Conservation (phyloP, 352 stramenopile genomes). For the Thraustochytrium striatum region DNA sequence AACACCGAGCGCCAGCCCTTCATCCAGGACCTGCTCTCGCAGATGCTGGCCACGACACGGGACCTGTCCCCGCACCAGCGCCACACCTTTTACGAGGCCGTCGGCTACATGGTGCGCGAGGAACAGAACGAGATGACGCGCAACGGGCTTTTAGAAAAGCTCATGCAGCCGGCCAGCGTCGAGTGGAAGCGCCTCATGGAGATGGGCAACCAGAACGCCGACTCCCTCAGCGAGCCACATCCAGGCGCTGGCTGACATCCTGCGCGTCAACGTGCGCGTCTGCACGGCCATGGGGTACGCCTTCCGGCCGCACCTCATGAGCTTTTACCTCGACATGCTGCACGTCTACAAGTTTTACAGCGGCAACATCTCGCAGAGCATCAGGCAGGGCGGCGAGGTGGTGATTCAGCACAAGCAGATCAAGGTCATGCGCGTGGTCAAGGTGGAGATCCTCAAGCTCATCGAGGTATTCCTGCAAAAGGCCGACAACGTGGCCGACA, state of each 20-base stretch:
- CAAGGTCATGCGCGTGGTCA: conserved; percentile 81
- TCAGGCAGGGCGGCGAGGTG: conserved; percentile 83
- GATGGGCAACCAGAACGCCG: conserved; percentile 61
- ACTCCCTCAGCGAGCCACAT: conserved; percentile 68
- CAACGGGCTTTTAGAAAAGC: conserved; percentile 56
- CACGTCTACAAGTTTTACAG: conserved; percentile 98
- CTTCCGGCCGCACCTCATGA: conserved; percentile 92
- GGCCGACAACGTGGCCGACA: conserved; percentile 56
- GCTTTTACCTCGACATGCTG: conserved; percentile 96
- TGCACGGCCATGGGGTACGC: conserved; percentile 86
- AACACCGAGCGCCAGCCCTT: conserved; percentile 83
- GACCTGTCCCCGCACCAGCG: conserved; percentile 98
- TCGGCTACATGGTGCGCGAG: conserved; percentile 71
- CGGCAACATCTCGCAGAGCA: conserved; percentile 84
- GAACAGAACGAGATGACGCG: background rate
- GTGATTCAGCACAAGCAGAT: conserved; percentile 82
- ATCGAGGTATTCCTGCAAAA: conserved; percentile 92
- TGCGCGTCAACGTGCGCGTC: conserved; percentile 94
- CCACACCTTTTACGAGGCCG: conserved; percentile 98
- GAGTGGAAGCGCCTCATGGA: conserved; percentile 76
- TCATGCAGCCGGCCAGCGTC: conserved; percentile 93
- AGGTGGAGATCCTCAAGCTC: conserved; percentile 92
- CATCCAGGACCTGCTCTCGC: conserved; percentile 91
- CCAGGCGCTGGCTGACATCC: conserved; percentile 93
- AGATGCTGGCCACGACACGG: conserved; percentile 88